These are phyloP conservation scores for Chlamydomonas applanata DNA, from an alignment of 139 green algal genomes.

Conservation along the genomic window DNA sequence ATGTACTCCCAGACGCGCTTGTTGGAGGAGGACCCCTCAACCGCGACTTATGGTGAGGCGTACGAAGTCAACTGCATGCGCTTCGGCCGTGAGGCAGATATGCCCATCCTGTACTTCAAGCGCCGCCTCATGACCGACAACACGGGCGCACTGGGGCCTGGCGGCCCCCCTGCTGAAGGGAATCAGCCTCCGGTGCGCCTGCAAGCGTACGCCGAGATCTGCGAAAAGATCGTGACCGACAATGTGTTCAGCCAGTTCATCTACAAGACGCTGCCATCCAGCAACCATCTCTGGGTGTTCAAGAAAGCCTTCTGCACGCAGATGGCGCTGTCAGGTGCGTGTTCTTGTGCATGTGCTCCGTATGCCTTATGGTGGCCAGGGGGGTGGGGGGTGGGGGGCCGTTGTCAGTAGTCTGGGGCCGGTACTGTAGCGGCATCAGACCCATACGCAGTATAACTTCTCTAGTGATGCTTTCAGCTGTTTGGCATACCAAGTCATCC, in stretches of 20 bases:
- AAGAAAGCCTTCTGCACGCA: conserved; percentile 89
- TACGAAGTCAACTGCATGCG: conserved; percentile 93
- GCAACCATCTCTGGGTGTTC: conserved; percentile 90
- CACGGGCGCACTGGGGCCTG: background rate
- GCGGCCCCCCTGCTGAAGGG: background rate
- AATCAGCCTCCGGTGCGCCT: conserved; percentile 34
- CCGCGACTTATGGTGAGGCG: conserved; percentile 81
- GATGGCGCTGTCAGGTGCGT: conserved; percentile 77
- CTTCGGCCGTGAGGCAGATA: conserved; percentile 86
- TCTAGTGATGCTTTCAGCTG: no score
- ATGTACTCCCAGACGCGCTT: conserved; percentile 78
- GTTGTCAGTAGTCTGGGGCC: background rate
- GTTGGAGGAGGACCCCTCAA: conserved; percentile 89
- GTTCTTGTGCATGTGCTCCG: background rate
- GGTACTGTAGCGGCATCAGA: no score
- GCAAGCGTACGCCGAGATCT: conserved; percentile 69
- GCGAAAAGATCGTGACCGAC: conserved; percentile 75
- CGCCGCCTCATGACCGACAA: conserved; percentile 43
- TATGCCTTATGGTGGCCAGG: background rate
- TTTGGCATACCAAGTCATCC: background rate
- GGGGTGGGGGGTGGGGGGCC: background rate
- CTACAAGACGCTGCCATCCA: conserved; percentile 93
- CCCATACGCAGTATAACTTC: no score
- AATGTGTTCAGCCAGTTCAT: conserved; percentile 95
- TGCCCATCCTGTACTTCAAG: conserved; percentile 92